Percentiles rank a stretch among this genome's conserved stretches.
These are phyloP conservation scores for Beauveria bassiana DNA, from an alignment of 2,329 filamentous ascomycete species.

Conservation along the genomic window DNA sequence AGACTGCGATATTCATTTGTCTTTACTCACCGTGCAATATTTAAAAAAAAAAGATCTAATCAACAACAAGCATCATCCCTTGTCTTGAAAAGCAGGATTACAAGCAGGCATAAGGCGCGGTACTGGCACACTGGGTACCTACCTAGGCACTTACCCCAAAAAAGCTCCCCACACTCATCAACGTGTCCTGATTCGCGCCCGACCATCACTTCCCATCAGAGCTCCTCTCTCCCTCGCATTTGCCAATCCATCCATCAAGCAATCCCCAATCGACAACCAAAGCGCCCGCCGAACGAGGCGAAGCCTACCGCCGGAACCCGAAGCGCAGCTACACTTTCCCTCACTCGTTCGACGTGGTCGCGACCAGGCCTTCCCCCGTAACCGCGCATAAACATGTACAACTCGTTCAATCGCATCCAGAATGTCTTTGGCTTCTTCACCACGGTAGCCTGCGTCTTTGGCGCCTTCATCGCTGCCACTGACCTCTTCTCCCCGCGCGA, in stretches of 20 bases:
- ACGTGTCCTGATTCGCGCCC: slow-evolving; percentile 11
- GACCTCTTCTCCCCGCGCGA: slow-evolving; percentile 64
- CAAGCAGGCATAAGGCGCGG: too few species aligned
- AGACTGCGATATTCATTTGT: too few species aligned
- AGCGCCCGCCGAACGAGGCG: background rate
- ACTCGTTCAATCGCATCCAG: slow-evolving; percentile 74
- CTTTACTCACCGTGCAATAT: too few species aligned
- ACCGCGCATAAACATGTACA: slow-evolving; percentile 94
- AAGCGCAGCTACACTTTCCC: background rate
- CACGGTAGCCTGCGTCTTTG: slow-evolving; percentile 78
- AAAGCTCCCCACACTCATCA: background rate
- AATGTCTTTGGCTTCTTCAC: slow-evolving; percentile 98
- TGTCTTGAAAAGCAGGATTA: too few species aligned
- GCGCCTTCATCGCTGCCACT: slow-evolving; percentile 70
- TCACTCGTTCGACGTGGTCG: background rate
- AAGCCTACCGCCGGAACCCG: background rate
- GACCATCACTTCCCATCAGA: background rate
- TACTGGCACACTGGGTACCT: too few species aligned
- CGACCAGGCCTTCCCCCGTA: background rate
- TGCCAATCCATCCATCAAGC: slow-evolving; percentile 12
- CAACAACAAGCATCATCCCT: too few species aligned
- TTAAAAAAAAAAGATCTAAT: too few species aligned
- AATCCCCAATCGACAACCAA: background rate
- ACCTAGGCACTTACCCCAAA: background rate
- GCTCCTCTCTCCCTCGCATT: slow-evolving; percentile 6